Evolutionary conservation across 169 alveolate genomes (phyloP).

Genomic region (Eimeria brunetti): DNA sequence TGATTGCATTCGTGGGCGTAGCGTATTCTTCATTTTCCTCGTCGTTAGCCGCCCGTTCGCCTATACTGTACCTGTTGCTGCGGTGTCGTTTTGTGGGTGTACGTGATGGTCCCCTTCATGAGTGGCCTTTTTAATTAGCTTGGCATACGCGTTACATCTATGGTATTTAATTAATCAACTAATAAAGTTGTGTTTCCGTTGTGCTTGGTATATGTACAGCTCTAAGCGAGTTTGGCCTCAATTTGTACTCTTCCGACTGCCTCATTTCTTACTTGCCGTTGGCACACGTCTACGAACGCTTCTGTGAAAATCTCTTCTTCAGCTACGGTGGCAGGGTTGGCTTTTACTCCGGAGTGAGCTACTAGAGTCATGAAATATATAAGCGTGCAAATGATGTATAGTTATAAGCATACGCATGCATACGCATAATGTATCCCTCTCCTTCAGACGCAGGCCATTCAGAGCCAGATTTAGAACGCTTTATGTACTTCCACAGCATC

Average conservation of each 20-base stretch:
- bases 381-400: background rate
- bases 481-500: background rate
- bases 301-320: constrained; percentile 85
- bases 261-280: constrained; percentile 96
- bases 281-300: constrained; percentile 97
- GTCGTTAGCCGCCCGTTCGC: no score
- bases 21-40: background rate
- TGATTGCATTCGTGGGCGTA: background rate
- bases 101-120: background rate
- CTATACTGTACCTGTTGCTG: background rate
- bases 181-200: background rate
- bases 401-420: background rate
- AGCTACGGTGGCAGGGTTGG: constrained; percentile 79
- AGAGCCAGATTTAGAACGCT: background rate
- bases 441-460: background rate
- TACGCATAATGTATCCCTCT: background rate
- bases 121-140: background rate
- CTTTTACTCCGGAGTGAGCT: constrained; percentile 77
- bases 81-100: background rate
- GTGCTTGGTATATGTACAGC: constrained; percentile 51
- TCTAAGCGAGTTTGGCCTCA: constrained; percentile 21
- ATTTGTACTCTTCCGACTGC: constrained; percentile 85
- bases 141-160: no score
- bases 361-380: background rate
- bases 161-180: background rate